Evolutionary conservation across 345 rosid genomes (phyloP).

Genomic region (Reutealis trisperma): DNA sequence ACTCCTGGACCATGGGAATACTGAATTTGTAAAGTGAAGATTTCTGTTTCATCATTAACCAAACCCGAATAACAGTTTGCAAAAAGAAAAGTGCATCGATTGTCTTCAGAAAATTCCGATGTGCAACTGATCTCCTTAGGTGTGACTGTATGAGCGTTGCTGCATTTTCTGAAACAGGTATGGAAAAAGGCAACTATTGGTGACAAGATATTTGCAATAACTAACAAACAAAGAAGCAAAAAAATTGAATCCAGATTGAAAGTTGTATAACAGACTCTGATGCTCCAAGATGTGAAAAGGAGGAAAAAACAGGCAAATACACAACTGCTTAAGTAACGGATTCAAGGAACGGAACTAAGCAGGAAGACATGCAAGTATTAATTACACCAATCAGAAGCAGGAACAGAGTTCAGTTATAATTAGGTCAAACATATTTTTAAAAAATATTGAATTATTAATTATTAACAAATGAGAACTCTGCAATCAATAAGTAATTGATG

Average conservation of each 20-base stretch:
- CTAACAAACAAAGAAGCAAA: too few relatives aligned
- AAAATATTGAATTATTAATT: neutral
- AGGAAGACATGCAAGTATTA: neutral
- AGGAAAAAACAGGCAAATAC: neutral
- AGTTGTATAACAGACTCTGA: neutral
- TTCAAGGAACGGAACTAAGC: neutral
- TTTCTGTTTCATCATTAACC: constrained; percentile 56
- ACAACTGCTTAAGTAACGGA: neutral
- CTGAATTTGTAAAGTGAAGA: constrained; percentile 18
- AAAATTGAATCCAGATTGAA: neutral
- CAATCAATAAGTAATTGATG: neutral
- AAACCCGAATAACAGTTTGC: constrained; percentile 55
- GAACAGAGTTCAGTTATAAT: neutral
- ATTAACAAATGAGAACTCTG: neutral
- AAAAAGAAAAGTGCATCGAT: constrained; percentile 44
- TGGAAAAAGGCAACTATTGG: neutral
- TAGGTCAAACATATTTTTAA: neutral
- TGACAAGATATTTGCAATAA: neutral
- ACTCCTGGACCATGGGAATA: constrained; percentile 25
- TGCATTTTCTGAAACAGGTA: constrained; percentile 47
- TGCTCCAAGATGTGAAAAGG: neutral
- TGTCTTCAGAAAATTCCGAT: constrained; percentile 47
- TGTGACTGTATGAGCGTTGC: constrained; percentile 66
- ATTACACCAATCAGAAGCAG: neutral
- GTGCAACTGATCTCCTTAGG: constrained; percentile 48